These are phyloP conservation scores for Hypomyces perniciosus DNA, from an alignment of 2,329 filamentous ascomycete species.

Conservation along the genomic window DNA sequence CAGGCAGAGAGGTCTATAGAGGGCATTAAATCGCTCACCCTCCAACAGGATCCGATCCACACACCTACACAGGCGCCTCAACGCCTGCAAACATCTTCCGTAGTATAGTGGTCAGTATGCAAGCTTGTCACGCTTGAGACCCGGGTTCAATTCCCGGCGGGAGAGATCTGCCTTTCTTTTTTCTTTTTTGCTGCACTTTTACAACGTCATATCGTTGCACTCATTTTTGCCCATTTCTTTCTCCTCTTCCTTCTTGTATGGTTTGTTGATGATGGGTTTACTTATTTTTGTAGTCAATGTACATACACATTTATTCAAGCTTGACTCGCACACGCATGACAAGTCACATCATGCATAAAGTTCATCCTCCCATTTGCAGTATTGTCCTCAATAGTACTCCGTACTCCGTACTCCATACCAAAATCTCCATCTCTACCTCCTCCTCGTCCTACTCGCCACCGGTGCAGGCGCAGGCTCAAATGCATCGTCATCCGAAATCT, in stretches of 20 bases:
- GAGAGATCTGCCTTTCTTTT: conserved; percentile 15
- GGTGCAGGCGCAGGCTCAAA: conserved; percentile 55
- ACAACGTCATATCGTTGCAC: background rate
- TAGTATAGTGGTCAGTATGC: conserved; percentile 22
- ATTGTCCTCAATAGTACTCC: background rate
- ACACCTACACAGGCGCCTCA: conserved; percentile 8
- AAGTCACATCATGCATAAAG: background rate
- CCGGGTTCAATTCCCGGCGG: conserved; percentile 21
- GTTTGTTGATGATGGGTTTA: no score
- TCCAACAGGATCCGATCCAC: conserved; percentile 9
- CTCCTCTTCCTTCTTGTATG: conserved; percentile 23
- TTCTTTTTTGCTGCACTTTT: conserved; percentile 2
- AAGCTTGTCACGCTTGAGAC: conserved; percentile 22
- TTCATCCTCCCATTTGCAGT: background rate
- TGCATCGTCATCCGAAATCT: conserved; percentile 56
- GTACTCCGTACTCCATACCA: background rate
- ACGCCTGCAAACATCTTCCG: conserved; percentile 13
- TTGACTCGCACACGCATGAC: no score
- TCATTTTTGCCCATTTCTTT: conserved; percentile 13
- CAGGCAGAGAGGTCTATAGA: no score
- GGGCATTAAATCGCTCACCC: no score
- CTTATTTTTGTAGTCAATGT: no score
- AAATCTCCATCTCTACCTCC: conserved; percentile 18
- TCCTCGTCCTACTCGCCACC: conserved; percentile 26
- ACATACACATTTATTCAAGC: no score